Evolutionary conservation across 2,329 filamentous ascomycete species (phyloP).

Genomic region (Chaetomiaceae sp.): DNA sequence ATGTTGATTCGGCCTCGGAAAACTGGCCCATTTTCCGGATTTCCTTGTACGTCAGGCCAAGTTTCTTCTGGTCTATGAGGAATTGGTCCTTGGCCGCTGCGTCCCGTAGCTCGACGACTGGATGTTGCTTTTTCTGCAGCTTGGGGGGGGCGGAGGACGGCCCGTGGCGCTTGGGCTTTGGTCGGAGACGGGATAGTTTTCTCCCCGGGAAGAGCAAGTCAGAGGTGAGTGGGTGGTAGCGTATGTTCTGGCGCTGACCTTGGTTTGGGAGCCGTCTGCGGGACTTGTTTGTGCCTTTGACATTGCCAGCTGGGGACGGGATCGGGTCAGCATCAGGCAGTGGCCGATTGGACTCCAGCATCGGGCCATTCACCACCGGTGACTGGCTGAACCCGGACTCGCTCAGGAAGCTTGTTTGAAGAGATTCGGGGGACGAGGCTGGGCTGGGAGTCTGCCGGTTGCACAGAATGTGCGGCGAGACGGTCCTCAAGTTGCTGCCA

Average conservation of each 20-base stretch:
- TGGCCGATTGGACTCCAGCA: too few species aligned
- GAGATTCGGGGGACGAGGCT: conserved; percentile 11
- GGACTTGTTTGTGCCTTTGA: too few species aligned
- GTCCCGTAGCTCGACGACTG: conserved; percentile 5
- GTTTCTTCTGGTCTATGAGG: conserved; percentile 36
- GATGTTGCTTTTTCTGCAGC: too few species aligned
- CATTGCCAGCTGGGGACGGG: too few species aligned
- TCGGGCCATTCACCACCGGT: background rate
- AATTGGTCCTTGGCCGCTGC: conserved; percentile 21
- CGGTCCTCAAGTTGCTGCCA: conserved; percentile 2
- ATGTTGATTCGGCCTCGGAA: conserved; percentile 64
- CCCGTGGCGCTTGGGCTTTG: conserved; percentile 1
- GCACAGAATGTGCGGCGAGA: conserved; percentile 16
- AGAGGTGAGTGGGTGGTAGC: too few species aligned
- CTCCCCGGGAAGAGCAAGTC: background rate
- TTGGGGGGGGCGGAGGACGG: too few species aligned
- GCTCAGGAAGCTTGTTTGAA: conserved; percentile 8
- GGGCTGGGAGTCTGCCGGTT: conserved; percentile 9
- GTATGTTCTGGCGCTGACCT: too few species aligned
- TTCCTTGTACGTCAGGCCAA: conserved; percentile 60
- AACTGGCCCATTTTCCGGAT: conserved; percentile 55
- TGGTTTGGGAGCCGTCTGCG: background rate
- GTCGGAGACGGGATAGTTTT: background rate
- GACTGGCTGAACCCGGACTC: background rate
- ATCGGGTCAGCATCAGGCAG: too few species aligned